Conservation (phyloP, 2,329 filamentous ascomycete genomes). For the Penicillium italicum region DNA sequence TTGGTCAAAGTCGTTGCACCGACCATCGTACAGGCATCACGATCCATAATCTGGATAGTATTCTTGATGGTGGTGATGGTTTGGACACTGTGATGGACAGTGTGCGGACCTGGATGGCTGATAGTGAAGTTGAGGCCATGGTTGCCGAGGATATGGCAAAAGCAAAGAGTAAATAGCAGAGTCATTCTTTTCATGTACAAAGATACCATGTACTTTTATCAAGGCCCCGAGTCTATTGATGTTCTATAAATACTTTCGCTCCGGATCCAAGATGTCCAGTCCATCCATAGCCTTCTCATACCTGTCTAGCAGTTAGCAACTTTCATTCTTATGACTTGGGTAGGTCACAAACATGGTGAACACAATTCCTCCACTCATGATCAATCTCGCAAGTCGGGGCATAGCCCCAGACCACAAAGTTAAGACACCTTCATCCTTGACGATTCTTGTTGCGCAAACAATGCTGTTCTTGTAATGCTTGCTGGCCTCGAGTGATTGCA, state of each 20-base stretch:
- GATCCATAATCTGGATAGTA: slow-evolving; percentile 72
- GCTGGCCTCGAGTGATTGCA: slow-evolving; percentile 91
- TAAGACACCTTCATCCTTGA: slow-evolving; percentile 80
- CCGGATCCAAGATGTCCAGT: slow-evolving; percentile 74
- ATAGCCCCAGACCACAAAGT: slow-evolving; percentile 94
- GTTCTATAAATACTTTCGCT: slow-evolving; percentile 71
- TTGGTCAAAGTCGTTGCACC: slow-evolving; percentile 72
- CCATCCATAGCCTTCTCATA: slow-evolving; percentile 96
- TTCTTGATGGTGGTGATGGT: slow-evolving; percentile 70
- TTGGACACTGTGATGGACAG: slow-evolving; percentile 75
- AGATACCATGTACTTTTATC: slow-evolving; percentile 21
- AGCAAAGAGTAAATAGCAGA: slow-evolving; percentile 11
- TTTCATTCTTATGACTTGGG: neutral
- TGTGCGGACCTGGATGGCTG: slow-evolving; percentile 70
- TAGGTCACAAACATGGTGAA: slow-evolving; percentile 73
- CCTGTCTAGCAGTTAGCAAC: slow-evolving; percentile 34
- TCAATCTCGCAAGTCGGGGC: slow-evolving; percentile 76
- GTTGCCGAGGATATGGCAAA: slow-evolving; percentile 60
- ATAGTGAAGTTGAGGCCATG: slow-evolving; percentile 69
- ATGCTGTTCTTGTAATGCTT: slow-evolving; percentile 81
- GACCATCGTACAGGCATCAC: slow-evolving; percentile 81
- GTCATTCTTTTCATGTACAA: slow-evolving; percentile 1
- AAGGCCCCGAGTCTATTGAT: slow-evolving; percentile 5
- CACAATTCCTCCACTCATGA: slow-evolving; percentile 92
- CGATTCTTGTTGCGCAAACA: slow-evolving; percentile 75